A percentile compares a stretch with the other conserved stretches of the same genome.
Evolutionary conservation across 108 stramenopile genomes (phyloP).

Genomic region (Phaeodactylum tricornutum): DNA sequence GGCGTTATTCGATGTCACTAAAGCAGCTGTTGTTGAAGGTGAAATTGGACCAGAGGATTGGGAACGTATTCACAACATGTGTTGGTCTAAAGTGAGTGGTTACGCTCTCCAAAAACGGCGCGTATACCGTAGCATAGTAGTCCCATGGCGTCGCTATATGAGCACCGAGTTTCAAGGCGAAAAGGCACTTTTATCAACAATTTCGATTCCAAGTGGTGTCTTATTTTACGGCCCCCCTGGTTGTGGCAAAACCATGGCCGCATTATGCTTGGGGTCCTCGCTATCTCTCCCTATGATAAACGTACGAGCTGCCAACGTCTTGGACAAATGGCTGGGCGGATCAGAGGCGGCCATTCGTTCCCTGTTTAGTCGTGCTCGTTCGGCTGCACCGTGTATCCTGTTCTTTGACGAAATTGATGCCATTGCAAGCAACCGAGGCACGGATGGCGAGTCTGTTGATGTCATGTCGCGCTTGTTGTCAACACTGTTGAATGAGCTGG

Average conservation of each 20-base stretch:
- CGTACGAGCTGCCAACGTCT: slow-evolving; percentile 79
- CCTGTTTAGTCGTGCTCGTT: slow-evolving; percentile 67
- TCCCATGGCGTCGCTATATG: slow-evolving; percentile 60
- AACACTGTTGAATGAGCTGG: slow-evolving; percentile 96
- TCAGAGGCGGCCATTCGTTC: slow-evolving; percentile 89
- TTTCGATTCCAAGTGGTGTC: slow-evolving; percentile 37
- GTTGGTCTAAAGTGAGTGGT: slow-evolving; percentile 54
- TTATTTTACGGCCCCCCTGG: slow-evolving; percentile 75
- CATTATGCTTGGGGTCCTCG: slow-evolving; percentile 62
- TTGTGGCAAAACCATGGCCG: slow-evolving; percentile 61
- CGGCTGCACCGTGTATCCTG: slow-evolving; percentile 85
- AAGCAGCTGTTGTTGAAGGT: slow-evolving; percentile 13
- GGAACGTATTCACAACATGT: slow-evolving; percentile 10
- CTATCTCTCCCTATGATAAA: slow-evolving; percentile 42
- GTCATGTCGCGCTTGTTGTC: slow-evolving; percentile 68
- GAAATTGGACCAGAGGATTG: neutral
- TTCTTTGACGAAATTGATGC: slow-evolving; percentile 99
- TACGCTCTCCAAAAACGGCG: slow-evolving; percentile 46
- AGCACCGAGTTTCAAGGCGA: neutral
- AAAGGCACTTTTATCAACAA: slow-evolving; percentile 1
- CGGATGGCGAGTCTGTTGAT: slow-evolving; percentile 43
- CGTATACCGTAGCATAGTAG: slow-evolving; percentile 55
- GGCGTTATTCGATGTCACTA: slow-evolving; percentile 59
- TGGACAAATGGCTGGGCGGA: slow-evolving; percentile 96
- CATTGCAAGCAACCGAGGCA: slow-evolving; percentile 75